Conservation (phyloP, 352 stramenopile genomes). For the Phytophthora cactorum region DNA sequence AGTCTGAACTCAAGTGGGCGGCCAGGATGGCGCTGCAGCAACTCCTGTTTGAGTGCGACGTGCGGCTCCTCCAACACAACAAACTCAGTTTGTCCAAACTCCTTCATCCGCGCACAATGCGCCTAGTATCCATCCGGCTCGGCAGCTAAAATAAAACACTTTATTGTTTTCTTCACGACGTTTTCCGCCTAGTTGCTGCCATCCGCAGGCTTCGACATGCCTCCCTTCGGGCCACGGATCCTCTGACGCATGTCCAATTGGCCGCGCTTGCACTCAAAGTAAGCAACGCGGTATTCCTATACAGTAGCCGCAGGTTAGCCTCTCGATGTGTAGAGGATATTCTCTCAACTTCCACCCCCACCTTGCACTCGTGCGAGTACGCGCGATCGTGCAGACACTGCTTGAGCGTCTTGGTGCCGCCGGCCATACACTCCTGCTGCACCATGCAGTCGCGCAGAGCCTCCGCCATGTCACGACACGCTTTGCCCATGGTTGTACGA, state of each 20-base stretch:
- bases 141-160: not conserved
- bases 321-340: not conserved
- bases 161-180: not conserved
- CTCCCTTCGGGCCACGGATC: constrained; percentile 80
- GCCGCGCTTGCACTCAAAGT: constrained; percentile 88
- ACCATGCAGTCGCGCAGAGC: constrained; percentile 84
- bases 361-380: constrained; percentile 76
- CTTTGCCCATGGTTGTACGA: constrained; percentile 67
- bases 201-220: constrained; percentile 55
- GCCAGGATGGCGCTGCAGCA: constrained; percentile 45
- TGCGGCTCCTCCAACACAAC: constrained; percentile 16
- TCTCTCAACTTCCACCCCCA: constrained; percentile 16
- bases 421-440: constrained; percentile 77
- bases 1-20: constrained; percentile 37
- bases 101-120: constrained; percentile 21
- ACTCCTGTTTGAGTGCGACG: constrained; percentile 55
- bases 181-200: constrained; percentile 16
- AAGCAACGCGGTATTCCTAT: constrained; percentile 77
- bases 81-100: constrained; percentile 12
- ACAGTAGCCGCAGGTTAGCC: not conserved
- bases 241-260: constrained; percentile 87
- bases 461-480: constrained; percentile 84
- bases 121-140: constrained; percentile 22
- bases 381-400: constrained; percentile 74
- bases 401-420: constrained; percentile 77